Percentiles rank a stretch among this genome's conserved stretches.
phyloP scores from a whole-genome alignment of 129 eudicot species.

The Chrysanthemum lavandulifolium region DNA sequence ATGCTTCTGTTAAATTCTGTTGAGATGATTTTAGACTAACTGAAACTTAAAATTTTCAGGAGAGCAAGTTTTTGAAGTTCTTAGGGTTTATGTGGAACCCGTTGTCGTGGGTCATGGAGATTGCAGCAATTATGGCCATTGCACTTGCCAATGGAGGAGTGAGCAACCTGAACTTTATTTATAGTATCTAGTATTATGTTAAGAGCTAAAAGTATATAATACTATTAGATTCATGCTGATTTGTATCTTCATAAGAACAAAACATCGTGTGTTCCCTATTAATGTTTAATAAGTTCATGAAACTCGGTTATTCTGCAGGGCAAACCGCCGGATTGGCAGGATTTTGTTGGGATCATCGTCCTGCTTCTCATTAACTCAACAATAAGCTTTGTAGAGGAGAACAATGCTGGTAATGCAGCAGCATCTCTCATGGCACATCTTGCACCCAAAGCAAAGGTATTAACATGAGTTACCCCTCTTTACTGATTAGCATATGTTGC shows the following conservation, averaged over 20 bases:
- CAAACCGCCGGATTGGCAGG: constrained; percentile 93
- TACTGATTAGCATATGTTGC: constrained; percentile 2
- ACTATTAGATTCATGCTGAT: constrained; percentile 1
- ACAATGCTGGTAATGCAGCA: constrained; percentile 95
- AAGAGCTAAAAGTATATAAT: constrained; percentile 10
- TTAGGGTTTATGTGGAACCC: constrained; percentile 94
- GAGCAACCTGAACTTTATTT: constrained; percentile 29
- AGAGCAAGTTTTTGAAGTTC: constrained; percentile 71
- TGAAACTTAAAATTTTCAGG: constrained; percentile 44
- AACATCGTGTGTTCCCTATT: constrained; percentile 3
- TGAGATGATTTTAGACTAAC: constrained; percentile 17
- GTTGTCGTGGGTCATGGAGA: constrained; percentile 91
- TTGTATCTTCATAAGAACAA: background rate
- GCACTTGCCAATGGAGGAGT: constrained; percentile 97
- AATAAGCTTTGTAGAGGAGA: constrained; percentile 86
- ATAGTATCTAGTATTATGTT: constrained; percentile 10
- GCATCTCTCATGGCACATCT: constrained; percentile 92
- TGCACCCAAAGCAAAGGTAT: constrained; percentile 85
- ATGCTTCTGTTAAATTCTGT: background rate
- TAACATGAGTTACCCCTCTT: constrained; percentile 14
- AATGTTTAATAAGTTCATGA: background rate
- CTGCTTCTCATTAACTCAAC: constrained; percentile 82
- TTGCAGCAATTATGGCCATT: constrained; percentile 89
- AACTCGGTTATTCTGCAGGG: constrained; percentile 44
- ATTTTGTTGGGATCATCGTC: constrained; percentile 74